Evolutionary conservation across 352 stramenopile genomes (phyloP).

Genomic region (Phytophthora litchii): DNA sequence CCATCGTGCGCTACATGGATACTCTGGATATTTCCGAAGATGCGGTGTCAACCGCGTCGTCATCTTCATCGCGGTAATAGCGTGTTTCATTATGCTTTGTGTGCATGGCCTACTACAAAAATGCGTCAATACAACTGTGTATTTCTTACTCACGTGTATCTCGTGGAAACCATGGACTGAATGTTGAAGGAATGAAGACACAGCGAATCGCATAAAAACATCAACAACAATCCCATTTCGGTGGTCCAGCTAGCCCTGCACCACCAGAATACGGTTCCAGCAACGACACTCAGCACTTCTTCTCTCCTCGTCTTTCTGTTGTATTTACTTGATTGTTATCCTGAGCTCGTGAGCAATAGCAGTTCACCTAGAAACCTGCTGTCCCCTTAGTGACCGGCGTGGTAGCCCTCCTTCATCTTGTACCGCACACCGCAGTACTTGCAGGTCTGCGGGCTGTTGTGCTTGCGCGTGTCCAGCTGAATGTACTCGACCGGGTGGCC

Average conservation of each 20-base stretch:
- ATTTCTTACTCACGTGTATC: no score
- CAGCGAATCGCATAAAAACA: no score
- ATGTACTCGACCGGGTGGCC: constrained; percentile 98
- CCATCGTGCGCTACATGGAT: constrained; percentile 85
- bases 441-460: constrained; percentile 79
- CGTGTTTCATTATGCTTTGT: neutral
- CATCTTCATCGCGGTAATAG: constrained; percentile 30
- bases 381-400: constrained; percentile 59
- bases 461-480: constrained; percentile 87
- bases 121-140: neutral
- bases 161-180: no score
- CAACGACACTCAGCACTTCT: neutral
- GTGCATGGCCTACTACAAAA: neutral
- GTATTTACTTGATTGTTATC: constrained; percentile 30
- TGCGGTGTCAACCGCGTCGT: constrained; percentile 25
- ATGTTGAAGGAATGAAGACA: no score
- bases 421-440: constrained; percentile 95
- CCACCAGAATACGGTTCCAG: constrained; percentile 2
- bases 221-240: no score
- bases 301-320: constrained; percentile 18
- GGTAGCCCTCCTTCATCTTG: constrained; percentile 81
- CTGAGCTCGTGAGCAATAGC: neutral
- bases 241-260: constrained; percentile 6
- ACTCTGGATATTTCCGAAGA: constrained; percentile 37
- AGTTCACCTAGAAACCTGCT: no score